phyloP scores from a whole-genome alignment of 2,329 filamentous ascomycete species.

The Trichoderma breve region DNA sequence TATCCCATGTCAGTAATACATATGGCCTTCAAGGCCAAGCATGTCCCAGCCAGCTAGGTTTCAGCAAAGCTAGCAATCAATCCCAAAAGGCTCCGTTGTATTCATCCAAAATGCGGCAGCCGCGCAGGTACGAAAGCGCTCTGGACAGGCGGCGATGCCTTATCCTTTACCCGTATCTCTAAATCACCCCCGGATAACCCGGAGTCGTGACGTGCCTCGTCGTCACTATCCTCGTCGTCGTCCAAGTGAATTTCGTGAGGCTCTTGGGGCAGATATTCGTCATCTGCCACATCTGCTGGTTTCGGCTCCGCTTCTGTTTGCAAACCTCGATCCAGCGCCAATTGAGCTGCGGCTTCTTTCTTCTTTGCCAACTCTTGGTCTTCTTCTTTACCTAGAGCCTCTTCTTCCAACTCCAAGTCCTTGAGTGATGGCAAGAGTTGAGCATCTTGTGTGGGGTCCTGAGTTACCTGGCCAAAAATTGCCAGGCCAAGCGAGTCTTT shows the following conservation, averaged over 20 bases:
- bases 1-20: slow-evolving; percentile 14
- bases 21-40: not conserved
- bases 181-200: slow-evolving; percentile 1
- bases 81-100: not conserved
- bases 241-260: slow-evolving; percentile 16
- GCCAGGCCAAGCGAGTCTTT: slow-evolving; percentile 31
- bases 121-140: slow-evolving; percentile 56
- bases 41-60: not conserved
- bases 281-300: slow-evolving; percentile 30
- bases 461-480: slow-evolving; percentile 30
- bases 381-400: slow-evolving; percentile 50
- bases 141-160: not conserved
- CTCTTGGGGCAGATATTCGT: slow-evolving; percentile 28
- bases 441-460: slow-evolving; percentile 38
- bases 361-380: slow-evolving; percentile 53
- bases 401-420: slow-evolving; percentile 54
- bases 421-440: slow-evolving; percentile 46
- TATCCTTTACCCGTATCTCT: slow-evolving; percentile 31
- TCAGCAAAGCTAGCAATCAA: not conserved
- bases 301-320: slow-evolving; percentile 27
- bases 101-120: slow-evolving; percentile 53
- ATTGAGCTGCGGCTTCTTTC: slow-evolving; percentile 49
- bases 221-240: not conserved
- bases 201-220: not conserved
- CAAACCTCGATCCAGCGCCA: slow-evolving; percentile 52